These are phyloP conservation scores for Spinellus fusiger DNA, from an alignment of 192 early-diverging fungal species.

Conservation along the genomic window DNA sequence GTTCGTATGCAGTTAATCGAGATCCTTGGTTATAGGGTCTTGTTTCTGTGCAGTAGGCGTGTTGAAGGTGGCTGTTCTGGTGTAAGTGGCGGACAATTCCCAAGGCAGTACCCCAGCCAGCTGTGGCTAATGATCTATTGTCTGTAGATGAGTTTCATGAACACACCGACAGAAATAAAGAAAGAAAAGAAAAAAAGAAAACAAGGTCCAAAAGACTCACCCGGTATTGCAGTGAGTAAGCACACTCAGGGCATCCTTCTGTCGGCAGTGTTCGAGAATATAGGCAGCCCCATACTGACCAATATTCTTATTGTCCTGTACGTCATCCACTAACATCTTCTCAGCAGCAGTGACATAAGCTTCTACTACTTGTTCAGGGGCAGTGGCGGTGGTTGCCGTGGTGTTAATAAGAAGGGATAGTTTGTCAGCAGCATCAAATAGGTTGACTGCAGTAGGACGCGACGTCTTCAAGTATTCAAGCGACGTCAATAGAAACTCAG, in stretches of 20 bases:
- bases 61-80: conserved; percentile 45
- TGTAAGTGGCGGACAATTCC: conserved; percentile 87
- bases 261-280: conserved; percentile 46
- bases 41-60: conserved; percentile 93
- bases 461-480: conserved; percentile 83
- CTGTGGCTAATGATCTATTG: conserved; percentile 73
- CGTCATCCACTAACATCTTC: conserved; percentile 78
- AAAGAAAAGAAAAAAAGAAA: no score
- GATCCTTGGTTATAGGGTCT: conserved; percentile 98
- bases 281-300: conserved; percentile 74
- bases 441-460: conserved; percentile 93
- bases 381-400: conserved; percentile 17
- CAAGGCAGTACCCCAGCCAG: conserved; percentile 87
- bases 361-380: conserved; percentile 39
- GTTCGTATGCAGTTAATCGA: conserved; percentile 90
- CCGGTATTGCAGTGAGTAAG: conserved; percentile 99
- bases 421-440: conserved; percentile 80
- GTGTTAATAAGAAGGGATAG: conserved; percentile 33
- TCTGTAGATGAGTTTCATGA: no score
- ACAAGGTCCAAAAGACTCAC: conserved; percentile 44
- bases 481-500: conserved; percentile 45
- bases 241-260: conserved; percentile 46
- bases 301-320: conserved; percentile 85
- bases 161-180: no score
- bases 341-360: conserved; percentile 74